phyloP scores from a whole-genome alignment of 73 alveolate genomes.

The Halteria grandinella region DNA sequence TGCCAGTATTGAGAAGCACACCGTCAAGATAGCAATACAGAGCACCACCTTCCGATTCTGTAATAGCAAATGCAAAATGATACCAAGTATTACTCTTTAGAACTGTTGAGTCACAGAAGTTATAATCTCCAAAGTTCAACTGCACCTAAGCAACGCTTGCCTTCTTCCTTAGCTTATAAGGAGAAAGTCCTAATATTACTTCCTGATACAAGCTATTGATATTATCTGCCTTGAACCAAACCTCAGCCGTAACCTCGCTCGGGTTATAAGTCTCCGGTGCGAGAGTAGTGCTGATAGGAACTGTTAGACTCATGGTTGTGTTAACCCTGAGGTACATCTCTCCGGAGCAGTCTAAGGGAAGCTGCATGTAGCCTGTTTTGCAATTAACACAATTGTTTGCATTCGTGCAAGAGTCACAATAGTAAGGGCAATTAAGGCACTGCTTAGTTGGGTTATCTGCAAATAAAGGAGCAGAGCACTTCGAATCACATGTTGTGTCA shows the following conservation, averaged over 20 bases:
- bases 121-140: not conserved
- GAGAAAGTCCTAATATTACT: conserved; percentile 34
- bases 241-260: not conserved
- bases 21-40: conserved; percentile 20
- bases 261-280: not conserved
- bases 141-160: not conserved
- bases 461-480: conserved; percentile 27
- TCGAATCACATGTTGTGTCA: not conserved
- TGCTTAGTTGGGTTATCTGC: not conserved
- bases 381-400: not conserved
- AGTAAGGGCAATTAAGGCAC: not conserved
- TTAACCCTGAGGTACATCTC: not conserved
- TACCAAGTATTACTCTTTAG: not conserved
- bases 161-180: conserved; percentile 29
- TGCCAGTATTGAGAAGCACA: not conserved
- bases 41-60: not conserved
- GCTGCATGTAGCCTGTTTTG: conserved; percentile 1
- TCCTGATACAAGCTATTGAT: not conserved
- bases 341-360: conserved; percentile 1
- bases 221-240: conserved; percentile 36
- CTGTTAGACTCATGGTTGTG: not conserved
- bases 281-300: not conserved
- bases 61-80: conserved; percentile 32
- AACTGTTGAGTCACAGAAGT: conserved; percentile 5
- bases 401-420: conserved; percentile 14